A percentile compares a stretch with the other conserved stretches of the same genome.
Conservation (phyloP, 768 basidiomycete species). For the Lanmaoa rubissima region DNA sequence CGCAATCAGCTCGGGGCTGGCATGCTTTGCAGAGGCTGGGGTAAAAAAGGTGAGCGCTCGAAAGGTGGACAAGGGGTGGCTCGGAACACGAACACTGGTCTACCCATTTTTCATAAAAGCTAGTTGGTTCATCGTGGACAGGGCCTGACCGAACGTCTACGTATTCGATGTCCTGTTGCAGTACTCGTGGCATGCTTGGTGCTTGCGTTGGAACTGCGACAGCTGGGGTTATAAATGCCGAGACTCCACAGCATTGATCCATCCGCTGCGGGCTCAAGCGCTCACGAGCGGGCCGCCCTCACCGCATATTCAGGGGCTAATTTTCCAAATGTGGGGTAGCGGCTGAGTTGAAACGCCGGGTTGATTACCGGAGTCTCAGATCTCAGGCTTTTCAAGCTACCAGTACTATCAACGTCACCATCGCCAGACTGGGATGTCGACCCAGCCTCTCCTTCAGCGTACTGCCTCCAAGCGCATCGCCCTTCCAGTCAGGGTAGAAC, state of each 20-base stretch:
- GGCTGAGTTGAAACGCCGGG: constrained; percentile 14
- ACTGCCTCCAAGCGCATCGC: constrained; percentile 94
- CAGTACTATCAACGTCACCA: not conserved
- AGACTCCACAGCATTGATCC: constrained; percentile 6
- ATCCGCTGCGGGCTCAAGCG: not conserved
- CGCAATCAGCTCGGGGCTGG: constrained; percentile 46
- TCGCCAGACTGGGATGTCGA: constrained; percentile 65
- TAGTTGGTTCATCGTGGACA: constrained; percentile 23
- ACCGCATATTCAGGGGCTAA: constrained; percentile 16
- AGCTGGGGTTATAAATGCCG: constrained; percentile 2
- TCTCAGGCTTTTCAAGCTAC: too few relatives aligned
- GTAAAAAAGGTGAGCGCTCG: constrained; percentile 5
- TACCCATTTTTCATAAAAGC: constrained; percentile 51
- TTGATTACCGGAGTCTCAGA: not conserved
- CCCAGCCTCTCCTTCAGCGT: constrained; percentile 94
- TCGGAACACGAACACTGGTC: constrained; percentile 42
- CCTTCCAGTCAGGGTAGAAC: constrained; percentile 91
- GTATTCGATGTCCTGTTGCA: constrained; percentile 25
- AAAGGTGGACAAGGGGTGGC: not conserved
- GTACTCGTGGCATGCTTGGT: constrained; percentile 11
- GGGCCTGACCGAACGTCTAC: constrained; percentile 17
- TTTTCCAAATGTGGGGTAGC: constrained; percentile 1
- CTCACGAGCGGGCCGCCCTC: too few relatives aligned
- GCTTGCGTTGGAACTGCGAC: not conserved
- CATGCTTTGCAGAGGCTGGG: constrained; percentile 53